These are phyloP conservation scores for Capillidium rhysosporum DNA, from an alignment of 371 early-diverging fungal genomes.

Conservation along the genomic window DNA sequence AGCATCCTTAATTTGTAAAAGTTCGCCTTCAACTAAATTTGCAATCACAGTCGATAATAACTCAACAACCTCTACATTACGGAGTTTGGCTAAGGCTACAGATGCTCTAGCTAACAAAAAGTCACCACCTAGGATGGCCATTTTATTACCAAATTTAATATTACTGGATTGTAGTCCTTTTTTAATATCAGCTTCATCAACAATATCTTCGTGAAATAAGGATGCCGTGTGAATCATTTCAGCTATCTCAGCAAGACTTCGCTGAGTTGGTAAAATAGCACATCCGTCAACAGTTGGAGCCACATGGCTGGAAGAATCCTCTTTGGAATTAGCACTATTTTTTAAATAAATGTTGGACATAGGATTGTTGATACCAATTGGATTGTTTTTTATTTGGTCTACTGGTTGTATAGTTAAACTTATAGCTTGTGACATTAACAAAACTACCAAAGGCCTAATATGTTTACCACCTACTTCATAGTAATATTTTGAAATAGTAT, in stretches of 20 bases:
- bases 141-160: slow-evolving; percentile 83
- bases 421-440: slow-evolving; percentile 76
- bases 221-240: slow-evolving; percentile 96
- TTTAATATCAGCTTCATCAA: slow-evolving; percentile 47
- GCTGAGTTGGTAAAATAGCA: slow-evolving; percentile 64
- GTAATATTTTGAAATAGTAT: slow-evolving; percentile 75
- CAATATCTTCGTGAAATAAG: slow-evolving; percentile 87
- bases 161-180: slow-evolving; percentile 56
- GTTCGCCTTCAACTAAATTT: slow-evolving; percentile 88
- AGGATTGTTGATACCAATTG: slow-evolving; percentile 1
- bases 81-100: slow-evolving; percentile 65
- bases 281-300: slow-evolving; percentile 10
- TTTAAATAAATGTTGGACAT: neutral
- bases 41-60: slow-evolving; percentile 82
- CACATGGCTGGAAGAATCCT: slow-evolving; percentile 22
- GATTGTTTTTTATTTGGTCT: neutral
- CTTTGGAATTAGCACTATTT: slow-evolving; percentile 9
- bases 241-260: slow-evolving; percentile 82
- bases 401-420: slow-evolving; percentile 13
- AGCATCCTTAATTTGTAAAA: slow-evolving; percentile 80
- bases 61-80: slow-evolving; percentile 79
- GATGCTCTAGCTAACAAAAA: slow-evolving; percentile 85
- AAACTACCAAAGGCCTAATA: slow-evolving; percentile 75
- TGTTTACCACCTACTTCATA: slow-evolving; percentile 79
- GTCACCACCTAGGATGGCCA: slow-evolving; percentile 91